Evolutionary conservation across 2,329 filamentous ascomycete species (phyloP), one percentile per base, ranked within the genome.

Genomic region (Daldinia sp.): DNA sequence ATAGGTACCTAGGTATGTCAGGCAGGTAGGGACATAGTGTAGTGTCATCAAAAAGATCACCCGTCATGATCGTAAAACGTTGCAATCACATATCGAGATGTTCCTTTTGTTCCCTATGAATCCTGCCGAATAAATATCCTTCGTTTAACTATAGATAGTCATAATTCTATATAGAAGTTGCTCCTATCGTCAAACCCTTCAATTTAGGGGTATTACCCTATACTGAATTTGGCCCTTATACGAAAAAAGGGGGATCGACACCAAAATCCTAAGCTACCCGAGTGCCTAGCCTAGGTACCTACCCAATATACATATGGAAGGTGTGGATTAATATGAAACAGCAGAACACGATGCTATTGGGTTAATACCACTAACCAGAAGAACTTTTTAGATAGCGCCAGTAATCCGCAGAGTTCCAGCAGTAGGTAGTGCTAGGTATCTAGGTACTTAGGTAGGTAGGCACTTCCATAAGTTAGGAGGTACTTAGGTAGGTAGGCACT

Each of bases 201-300:
- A 45, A 45, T 27, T 45, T 45, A 27, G 7, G 21, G 13, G 23
- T 45, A 45, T 45, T 45, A 25, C 5, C 21, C 21, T 25, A 25
- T 25, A 8, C 39, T 43, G 39, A 43, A 43, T 25, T n/a, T 45
- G 23, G 21, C 21, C 15, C 39, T 27, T 27, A 27, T 45, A 23
- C 21, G 13, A 13, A 56, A 63, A n/a, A 62, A 66, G 55, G 63
- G 48, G 63, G 63, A 66, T 66, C 63, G 49, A 49, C 63, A 56
- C 35, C 13, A 30, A 13, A 50, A 27, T 45, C 21, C 21, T 27
- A 45, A 43, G 39, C 21, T 45, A 45, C 21, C 11, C n/a, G n/a
- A n/a, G n/a, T n/a, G n/a, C n/a, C n/a, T n/a, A n/a, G n/a, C n/a
- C n/a, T n/a, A n/a, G n/a, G n/a, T n/a, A n/a, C n/a, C n/a, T n/a